Evolutionary conservation across 2,329 filamentous ascomycete genomes (phyloP).

Genomic region (Talaromyces sp.): DNA sequence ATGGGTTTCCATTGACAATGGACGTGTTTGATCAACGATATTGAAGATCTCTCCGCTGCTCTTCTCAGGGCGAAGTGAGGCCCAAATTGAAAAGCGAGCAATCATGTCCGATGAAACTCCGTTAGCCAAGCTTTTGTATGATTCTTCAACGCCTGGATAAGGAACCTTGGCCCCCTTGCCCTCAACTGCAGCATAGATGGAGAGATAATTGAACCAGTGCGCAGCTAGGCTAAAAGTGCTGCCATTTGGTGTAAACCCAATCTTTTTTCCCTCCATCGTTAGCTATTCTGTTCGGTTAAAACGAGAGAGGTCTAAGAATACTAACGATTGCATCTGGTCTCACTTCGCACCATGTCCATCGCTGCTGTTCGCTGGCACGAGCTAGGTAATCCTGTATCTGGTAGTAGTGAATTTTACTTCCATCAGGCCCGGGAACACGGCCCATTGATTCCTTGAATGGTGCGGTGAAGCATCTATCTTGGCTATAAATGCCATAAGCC

Average conservation of each 20-base stretch:
- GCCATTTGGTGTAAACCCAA: conserved; percentile 26
- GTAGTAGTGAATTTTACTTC: conserved; percentile 27
- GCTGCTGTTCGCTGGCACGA: conserved; percentile 18
- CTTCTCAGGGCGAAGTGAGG: conserved; percentile 19
- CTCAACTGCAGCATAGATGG: conserved; percentile 17
- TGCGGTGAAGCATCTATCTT: conserved; percentile 23
- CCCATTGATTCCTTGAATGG: conserved; percentile 26
- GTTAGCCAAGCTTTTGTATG: conserved; percentile 19
- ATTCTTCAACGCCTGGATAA: conserved; percentile 21
- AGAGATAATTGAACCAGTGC: conserved; percentile 26
- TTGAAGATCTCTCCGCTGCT: conserved; percentile 23
- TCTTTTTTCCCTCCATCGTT: conserved; percentile 2
- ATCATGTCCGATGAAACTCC: conserved; percentile 24
- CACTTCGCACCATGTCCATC: conserved; percentile 33
- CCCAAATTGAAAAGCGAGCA: conserved; percentile 23
- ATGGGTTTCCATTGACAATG: conserved; percentile 20
- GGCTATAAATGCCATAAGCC: conserved; percentile 21
- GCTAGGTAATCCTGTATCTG: conserved; percentile 17
- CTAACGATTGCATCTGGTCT: conserved; percentile 23
- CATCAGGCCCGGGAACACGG: conserved; percentile 22
- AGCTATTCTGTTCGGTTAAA: not conserved
- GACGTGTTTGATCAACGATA: conserved; percentile 19
- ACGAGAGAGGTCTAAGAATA: not conserved
- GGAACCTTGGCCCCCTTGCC: conserved; percentile 6
- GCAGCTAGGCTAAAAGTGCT: conserved; percentile 25